Percentiles rank a stretch among this genome's conserved stretches.
Evolutionary conservation across 2,329 filamentous ascomycete species (phyloP).

Genomic region (Fusarium praegraminearum): DNA sequence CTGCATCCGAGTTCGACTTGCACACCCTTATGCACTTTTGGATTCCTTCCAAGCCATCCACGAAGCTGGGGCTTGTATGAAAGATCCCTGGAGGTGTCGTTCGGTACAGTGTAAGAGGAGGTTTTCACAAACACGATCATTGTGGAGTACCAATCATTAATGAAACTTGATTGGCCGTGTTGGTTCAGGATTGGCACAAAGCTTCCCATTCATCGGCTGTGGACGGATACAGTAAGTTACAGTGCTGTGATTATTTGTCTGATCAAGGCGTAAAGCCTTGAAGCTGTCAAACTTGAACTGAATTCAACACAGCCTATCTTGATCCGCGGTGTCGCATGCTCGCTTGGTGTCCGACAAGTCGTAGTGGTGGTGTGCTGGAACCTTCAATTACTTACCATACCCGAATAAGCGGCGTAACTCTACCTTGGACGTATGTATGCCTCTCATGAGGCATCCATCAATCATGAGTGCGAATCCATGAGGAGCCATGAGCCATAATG

Average conservation of each 20-base stretch:
- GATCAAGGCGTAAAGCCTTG: conserved; percentile 2
- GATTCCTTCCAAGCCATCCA: conserved; percentile 28
- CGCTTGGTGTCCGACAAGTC: conserved; percentile 30
- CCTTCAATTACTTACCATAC: conserved; percentile 28
- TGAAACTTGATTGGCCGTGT: conserved; percentile 27
- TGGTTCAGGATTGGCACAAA: conserved; percentile 24
- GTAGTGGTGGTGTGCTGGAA: conserved; percentile 30
- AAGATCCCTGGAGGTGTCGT: conserved; percentile 27
- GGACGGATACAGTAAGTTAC: conserved; percentile 25
- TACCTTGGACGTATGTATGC: conserved; percentile 20
- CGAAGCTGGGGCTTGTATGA: conserved; percentile 32
- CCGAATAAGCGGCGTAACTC: conserved; percentile 34
- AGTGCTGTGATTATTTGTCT: conserved; percentile 17
- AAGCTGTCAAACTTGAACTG: conserved; percentile 19
- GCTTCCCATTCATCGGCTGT: conserved; percentile 27
- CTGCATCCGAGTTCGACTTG: conserved; percentile 7
- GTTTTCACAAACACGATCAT: conserved; percentile 26
- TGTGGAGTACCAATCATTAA: conserved; percentile 22
- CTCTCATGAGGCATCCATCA: conserved; percentile 29
- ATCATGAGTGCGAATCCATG: conserved; percentile 35
- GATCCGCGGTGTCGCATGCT: conserved; percentile 21
- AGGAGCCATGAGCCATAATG: conserved; percentile 35
- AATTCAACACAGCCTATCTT: conserved; percentile 17
- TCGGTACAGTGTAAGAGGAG: conserved; percentile 31
- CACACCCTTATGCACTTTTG: conserved; percentile 21